Evolutionary conservation across 495 filamentous ascomycete species (phyloP), one percentile per base, ranked within the genome.

Genomic region (Annulohypoxylon bovei): DNA sequence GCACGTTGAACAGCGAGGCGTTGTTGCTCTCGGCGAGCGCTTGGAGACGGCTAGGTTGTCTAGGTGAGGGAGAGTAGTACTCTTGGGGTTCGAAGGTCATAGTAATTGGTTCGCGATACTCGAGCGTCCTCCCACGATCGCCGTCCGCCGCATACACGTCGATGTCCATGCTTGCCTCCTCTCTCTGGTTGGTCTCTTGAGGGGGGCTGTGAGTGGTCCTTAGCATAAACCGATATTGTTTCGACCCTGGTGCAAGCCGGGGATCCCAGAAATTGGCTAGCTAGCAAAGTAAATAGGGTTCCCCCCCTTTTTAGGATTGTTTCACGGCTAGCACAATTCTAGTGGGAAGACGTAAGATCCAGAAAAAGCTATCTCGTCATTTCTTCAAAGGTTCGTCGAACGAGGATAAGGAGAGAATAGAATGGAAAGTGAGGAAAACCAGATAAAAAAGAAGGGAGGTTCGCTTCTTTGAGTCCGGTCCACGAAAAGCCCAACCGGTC

Each of bases 191-290:
- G 39, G 53, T n/a, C n/a, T n/a, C n/a, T n/a, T n/a, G 61, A 62
- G 56, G 65, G 66, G 76, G 46, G 25, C 22, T 50, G 25, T 28
- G 30, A 54, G 16, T 25, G 12, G 46, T 69, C 71, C 77, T 82
- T 82, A 82, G 81, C 81, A 82, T 84, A 75, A 77, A 78, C 67
- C 62, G 59, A 68, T 81, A 79, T 76, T 79, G 80, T 79, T 79
- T 81, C 77, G 77, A 50, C 46, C 46, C 46, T 50, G 12, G 46
- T 50, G 23, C 46, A 12, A 4, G 23, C 30, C 28, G 50, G 50
- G 50, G 50, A 23, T 35, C 50, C 50, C 46, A 50, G 37, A 37
- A 62, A 9, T 47, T 47, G 20, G 44, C 9, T 9, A 23, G 18
- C 44, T 22, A 47, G 3, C 7, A 32, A 37, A 37, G 12, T 11